Evolutionary conservation across 139 green algal genomes (phyloP), one percentile per base, ranked within the genome.

Genomic region (Chara braunii): DNA sequence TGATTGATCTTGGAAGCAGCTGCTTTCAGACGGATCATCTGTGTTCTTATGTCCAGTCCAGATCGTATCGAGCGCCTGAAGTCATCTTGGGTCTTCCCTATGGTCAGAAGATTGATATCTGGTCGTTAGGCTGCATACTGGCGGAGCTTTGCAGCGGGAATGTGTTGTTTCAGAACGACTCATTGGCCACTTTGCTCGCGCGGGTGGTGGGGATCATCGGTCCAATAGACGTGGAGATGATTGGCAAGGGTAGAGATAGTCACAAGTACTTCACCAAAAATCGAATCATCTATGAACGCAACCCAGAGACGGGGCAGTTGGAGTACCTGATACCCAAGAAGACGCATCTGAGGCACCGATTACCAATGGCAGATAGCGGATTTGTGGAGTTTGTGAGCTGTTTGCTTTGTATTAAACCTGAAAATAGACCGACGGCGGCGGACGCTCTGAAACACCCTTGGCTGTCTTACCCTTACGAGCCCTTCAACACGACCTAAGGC

Each of bases 1-100:
- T 97, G 18, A 98, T 98, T 62, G 92, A 98, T 77, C 70, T 98
- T 11, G 92, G 92, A 26, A 91, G 80, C 30, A 89, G 80, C 37
- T 96, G 90, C 81, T 97, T 95, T 72, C 80, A 80, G 44, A 92
- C 85, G 8, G 92, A 98, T 75, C 84, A 89, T 59, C 82, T 96
- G 22, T 85, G 75, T 66, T 86, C 74, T 31, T 97, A 97, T 68
- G 87, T 97, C 28, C 72, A 98, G 85, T 88, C 74, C 7, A 78
- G 92, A 36, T 88, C 82, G 5, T 98, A 98, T 78, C 82, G 92
- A 7, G 90, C 92, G 2, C 92, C 91, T 2, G 90, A 98, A 72
- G 85, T 97, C 40, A 94, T 97, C 58, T 60, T 96, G 45, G 91
- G 89, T 2, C 64, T 94, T 59, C 77, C 84, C 4, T 97, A 96